Evolutionary conservation across 2,329 filamentous ascomycete genomes (phyloP), one percentile per base, ranked within the genome.

Genomic region (Stemphylium vesicarium): DNA sequence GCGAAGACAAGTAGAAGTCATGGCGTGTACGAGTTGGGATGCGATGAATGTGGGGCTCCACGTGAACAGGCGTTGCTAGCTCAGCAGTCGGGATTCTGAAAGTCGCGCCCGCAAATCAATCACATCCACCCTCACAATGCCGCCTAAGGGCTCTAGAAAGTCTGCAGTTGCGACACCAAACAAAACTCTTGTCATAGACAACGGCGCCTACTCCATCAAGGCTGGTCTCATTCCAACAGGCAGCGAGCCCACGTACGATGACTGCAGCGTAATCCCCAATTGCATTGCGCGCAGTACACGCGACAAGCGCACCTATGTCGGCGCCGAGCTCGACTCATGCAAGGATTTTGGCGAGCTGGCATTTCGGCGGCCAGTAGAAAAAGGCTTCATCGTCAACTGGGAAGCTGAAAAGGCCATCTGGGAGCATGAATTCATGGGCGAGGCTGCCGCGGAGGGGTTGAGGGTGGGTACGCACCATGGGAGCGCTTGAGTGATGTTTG

Each of bases 331-430:
- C 1, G 85, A 88, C 8, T 83, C 86, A 53, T 96, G 94, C 75
- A 88, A 84, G 61, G 94, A 99, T 71, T 96, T 92, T 79, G 92
- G 92, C 62, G 94, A 97, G 74, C 86, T 96, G 16, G 84, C 86
- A 8, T 96, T 97, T 69, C 85, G 94, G 1, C 83, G 94, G 0
- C 95, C 95, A 0, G 90, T 98, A 1, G 95, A 99, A 76, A 96
- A 93, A 76, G 95, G 95, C 7, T 98, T 91, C 71, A 82, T 98
- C 44, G 93, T 98, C 57, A 97, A 94, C 71, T 99, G 95, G 95
- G 95, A 99, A 76, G 88, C 90, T 0, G 86, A 99, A 79, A 94
- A 91, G 76, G 93, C 95, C 70, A 91, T 99, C 46, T 99, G 95
- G 95, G 92, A 97, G 69, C 86, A 88, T 64, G 88, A 93, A 56